Conservation (phyloP, 1,284 basidiomycete species). For the Puccinia coronata region DNA sequence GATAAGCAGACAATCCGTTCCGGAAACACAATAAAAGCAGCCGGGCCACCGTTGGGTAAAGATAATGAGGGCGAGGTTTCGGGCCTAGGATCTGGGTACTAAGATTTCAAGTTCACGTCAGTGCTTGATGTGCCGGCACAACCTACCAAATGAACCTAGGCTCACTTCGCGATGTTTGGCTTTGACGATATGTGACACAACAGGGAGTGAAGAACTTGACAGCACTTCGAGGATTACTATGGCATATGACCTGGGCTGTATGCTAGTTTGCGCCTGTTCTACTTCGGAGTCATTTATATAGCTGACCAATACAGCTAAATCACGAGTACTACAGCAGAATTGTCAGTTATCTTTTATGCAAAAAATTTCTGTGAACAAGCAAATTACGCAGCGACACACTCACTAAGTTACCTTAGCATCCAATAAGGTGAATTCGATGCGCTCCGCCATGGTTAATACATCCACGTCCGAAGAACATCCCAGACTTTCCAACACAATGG, state of each 20-base stretch:
- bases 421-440: constrained; percentile 37
- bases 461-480: constrained; percentile 52
- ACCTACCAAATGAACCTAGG: not conserved
- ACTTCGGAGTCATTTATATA: constrained; percentile 32
- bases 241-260: constrained; percentile 47
- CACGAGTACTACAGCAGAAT: constrained; percentile 26
- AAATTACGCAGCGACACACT: constrained; percentile 2
- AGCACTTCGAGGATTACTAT: constrained; percentile 39
- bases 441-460: constrained; percentile 53
- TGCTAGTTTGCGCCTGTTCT: constrained; percentile 10
- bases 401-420: constrained; percentile 43
- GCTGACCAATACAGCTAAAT: constrained; percentile 41
- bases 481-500: constrained; percentile 53
- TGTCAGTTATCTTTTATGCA: constrained; percentile 50
- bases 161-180: constrained; percentile 46
- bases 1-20: constrained; percentile 42
- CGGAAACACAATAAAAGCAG: constrained; percentile 55
- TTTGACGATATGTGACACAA: constrained; percentile 31
- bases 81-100: constrained; percentile 54
- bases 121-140: not conserved
- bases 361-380: not conserved
- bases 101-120: not conserved
- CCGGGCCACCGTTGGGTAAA: constrained; percentile 55
- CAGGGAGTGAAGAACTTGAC: constrained; percentile 36
- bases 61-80: constrained; percentile 54